These are phyloP conservation scores for Trifolium dubium DNA, from an alignment of 306 rosid genomes.

Conservation along the genomic window DNA sequence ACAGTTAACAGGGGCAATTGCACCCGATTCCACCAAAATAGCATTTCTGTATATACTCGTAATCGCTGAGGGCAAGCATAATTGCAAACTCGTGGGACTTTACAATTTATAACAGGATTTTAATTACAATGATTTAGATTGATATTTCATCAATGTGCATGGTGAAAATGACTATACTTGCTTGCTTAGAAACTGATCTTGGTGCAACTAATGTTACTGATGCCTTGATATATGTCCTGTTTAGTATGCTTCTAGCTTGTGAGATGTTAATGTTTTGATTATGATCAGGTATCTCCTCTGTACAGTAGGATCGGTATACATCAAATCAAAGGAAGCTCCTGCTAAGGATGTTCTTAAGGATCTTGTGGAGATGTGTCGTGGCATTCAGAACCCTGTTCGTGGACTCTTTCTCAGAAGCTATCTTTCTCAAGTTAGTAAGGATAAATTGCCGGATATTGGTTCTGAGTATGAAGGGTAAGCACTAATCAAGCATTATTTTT, in stretches of 20 bases:
- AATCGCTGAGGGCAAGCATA: not conserved
- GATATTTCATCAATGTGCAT: not conserved
- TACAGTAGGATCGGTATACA: constrained; percentile 93
- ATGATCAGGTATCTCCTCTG: constrained; percentile 87
- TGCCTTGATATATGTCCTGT: constrained; percentile 3
- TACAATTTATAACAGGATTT: not conserved
- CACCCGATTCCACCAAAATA: no score
- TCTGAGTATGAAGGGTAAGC: constrained; percentile 85
- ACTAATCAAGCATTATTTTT: constrained; percentile 42
- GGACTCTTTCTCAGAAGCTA: constrained; percentile 91
- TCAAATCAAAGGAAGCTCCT: constrained; percentile 89
- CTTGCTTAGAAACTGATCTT: constrained; percentile 13
- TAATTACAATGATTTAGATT: not conserved
- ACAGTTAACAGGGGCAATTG: no score
- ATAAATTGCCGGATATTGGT: constrained; percentile 82
- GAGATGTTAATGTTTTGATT: constrained; percentile 31
- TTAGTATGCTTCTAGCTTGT: constrained; percentile 22
- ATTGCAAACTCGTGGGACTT: not conserved
- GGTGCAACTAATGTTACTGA: constrained; percentile 5
- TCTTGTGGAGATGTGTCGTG: constrained; percentile 96
- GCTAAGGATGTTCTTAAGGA: constrained; percentile 96
- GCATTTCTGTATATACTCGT: not conserved
- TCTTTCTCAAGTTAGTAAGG: constrained; percentile 90
- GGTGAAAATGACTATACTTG: constrained; percentile 24
- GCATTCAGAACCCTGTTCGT: constrained; percentile 88